These are phyloP conservation scores for Quercus alba DNA, from an alignment of 306 rosid species.

Conservation along the genomic window DNA sequence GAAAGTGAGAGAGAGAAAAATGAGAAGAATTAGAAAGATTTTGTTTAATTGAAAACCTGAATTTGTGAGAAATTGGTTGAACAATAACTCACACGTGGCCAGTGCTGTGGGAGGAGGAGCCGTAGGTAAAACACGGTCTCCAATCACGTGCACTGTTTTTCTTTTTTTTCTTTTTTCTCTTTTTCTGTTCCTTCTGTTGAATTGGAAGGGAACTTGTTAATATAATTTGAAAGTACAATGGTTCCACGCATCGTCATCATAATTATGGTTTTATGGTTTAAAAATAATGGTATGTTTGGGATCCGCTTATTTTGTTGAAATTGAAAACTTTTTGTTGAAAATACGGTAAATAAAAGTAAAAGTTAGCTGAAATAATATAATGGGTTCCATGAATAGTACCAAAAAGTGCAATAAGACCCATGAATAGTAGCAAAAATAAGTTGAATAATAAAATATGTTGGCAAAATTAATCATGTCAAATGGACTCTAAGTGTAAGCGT, in stretches of 20 bases:
- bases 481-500: rapidly evolving
- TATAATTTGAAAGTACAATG: no score
- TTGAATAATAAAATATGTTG: no score
- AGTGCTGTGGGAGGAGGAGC: not conserved
- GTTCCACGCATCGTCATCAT: no score
- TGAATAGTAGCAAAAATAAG: rapidly evolving
- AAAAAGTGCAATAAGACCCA: rapidly evolving
- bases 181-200: no score
- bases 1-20: not conserved
- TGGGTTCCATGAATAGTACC: rapidly evolving
- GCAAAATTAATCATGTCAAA: no score
- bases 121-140: not conserved
- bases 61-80: conserved; percentile 3
- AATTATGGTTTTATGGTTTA: no score
- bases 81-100: conserved; percentile 27
- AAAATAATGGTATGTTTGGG: rapidly evolving
- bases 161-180: no score
- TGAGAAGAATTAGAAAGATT: not conserved
- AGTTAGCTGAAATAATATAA: no score
- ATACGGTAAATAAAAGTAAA: rapidly evolving
- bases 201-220: no score
- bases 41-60: conserved; percentile 2
- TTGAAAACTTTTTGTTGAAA: rapidly evolving
- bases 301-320: rapidly evolving
- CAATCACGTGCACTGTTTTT: conserved; percentile 4